Percentiles rank a stretch among this genome's conserved stretches.
phyloP scores from a whole-genome alignment of 148 eudicot genomes.

The Rhododendron williamsianum region DNA sequence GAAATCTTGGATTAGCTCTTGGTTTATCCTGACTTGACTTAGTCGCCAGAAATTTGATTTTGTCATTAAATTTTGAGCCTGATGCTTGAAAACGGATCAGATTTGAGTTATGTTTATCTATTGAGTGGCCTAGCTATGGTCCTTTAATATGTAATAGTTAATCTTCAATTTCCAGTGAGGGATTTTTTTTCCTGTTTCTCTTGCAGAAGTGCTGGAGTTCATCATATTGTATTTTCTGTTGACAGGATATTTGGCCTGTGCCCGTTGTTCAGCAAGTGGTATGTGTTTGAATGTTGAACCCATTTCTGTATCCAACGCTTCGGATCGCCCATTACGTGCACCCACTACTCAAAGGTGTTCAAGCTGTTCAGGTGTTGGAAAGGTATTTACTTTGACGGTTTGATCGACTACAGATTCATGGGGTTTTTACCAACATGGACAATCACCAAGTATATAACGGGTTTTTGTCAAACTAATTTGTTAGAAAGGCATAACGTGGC shows the following conservation, averaged over 20 bases:
- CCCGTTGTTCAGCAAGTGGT: conserved; percentile 87
- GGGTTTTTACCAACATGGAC: neutral
- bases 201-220: neutral
- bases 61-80: neutral
- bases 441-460: neutral
- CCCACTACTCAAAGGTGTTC: conserved; percentile 77
- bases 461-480: neutral
- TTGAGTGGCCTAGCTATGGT: neutral
- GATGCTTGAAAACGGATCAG: neutral
- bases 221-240: neutral
- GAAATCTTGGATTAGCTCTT: neutral
- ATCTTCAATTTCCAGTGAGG: neutral
- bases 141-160: neutral
- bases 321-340: conserved; percentile 54
- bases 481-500: neutral
- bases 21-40: neutral
- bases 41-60: neutral
- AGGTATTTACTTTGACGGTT: conserved; percentile 41
- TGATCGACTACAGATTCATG: conserved; percentile 2
- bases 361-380: conserved; percentile 87
- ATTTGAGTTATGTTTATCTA: neutral
- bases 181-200: neutral
- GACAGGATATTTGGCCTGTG: conserved; percentile 88
- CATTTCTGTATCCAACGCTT: conserved; percentile 47
- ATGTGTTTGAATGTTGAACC: conserved; percentile 71